phyloP scores from a whole-genome alignment of 176 grass and related monocot species.

The Ananas comosus region DNA sequence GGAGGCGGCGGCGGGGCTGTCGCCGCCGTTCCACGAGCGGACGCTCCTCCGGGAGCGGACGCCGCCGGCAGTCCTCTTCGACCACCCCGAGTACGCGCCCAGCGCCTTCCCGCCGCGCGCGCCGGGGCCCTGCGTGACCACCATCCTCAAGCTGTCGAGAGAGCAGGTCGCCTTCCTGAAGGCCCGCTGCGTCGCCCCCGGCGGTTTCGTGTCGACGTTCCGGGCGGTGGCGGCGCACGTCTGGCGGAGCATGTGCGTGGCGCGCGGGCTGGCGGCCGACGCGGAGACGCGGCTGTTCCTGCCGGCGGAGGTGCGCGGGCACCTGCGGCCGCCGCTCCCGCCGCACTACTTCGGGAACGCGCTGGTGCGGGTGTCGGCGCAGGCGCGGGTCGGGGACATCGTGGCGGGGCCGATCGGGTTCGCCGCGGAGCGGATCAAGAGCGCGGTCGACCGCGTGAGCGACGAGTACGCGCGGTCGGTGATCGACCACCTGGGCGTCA shows the following conservation, averaged over 20 bases:
- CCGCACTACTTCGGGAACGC: constrained; percentile 9
- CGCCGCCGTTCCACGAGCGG: neutral
- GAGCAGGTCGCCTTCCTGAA: neutral
- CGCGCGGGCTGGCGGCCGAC: constrained; percentile 3
- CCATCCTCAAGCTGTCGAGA: constrained; percentile 2
- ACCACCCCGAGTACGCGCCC: neutral
- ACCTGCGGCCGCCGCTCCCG: neutral
- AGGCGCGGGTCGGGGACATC: neutral
- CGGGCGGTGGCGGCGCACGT: neutral
- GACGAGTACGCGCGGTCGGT: constrained; percentile 13
- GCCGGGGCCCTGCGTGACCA: neutral
- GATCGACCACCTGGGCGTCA: constrained; percentile 5
- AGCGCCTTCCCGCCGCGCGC: neutral
- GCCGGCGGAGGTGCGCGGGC: neutral
- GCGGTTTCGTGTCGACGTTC: neutral
- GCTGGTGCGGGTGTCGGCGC: neutral
- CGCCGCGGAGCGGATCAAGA: constrained; percentile 4
- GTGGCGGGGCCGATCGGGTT: neutral
- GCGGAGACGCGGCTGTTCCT: neutral
- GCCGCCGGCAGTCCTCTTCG: constrained; percentile 3
- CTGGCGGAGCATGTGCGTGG: constrained; percentile 12
- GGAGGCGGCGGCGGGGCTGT: too few relatives aligned
- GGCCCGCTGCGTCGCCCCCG: neutral
- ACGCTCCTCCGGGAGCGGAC: neutral
- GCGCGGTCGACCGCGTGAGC: neutral